A percentile compares a stretch with the other conserved stretches of the same genome.
phyloP scores from a whole-genome alignment of 164 flowering plant species.

The Umbilicus rupestris region DNA sequence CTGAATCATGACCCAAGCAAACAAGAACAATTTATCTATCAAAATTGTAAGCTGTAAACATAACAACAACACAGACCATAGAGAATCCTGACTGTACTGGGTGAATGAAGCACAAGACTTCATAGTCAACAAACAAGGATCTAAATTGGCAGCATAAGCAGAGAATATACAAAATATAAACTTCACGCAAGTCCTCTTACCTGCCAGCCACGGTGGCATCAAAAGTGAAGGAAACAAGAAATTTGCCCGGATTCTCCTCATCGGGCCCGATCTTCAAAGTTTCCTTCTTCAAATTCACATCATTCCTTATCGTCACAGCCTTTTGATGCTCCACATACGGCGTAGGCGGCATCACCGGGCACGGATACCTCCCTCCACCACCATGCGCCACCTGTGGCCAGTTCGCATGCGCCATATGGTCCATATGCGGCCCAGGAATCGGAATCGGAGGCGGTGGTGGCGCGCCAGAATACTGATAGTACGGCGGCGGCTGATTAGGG shows the following conservation, averaged over 20 bases:
- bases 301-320: conserved; percentile 7
- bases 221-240: conserved; percentile 5
- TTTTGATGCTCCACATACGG: conserved; percentile 6
- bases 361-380: neutral
- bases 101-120: neutral
- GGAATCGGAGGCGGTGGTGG: neutral
- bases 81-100: no score
- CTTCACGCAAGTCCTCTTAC: neutral
- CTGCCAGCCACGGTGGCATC: conserved; percentile 8
- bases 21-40: no score
- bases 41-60: no score
- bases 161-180: neutral
- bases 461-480: conserved; percentile 13
- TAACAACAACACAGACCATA: no score
- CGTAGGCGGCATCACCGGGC: neutral
- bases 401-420: neutral
- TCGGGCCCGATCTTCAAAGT: neutral
- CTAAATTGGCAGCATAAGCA: neutral
- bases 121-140: neutral
- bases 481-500: conserved; percentile 44
- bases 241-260: conserved; percentile 1
- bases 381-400: neutral
- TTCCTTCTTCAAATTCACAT: conserved; percentile 7
- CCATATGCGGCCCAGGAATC: neutral
- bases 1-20: no score